These are phyloP conservation scores for Przewalskia tangutica DNA, from an alignment of 257 asterid genomes.

Conservation along the genomic window DNA sequence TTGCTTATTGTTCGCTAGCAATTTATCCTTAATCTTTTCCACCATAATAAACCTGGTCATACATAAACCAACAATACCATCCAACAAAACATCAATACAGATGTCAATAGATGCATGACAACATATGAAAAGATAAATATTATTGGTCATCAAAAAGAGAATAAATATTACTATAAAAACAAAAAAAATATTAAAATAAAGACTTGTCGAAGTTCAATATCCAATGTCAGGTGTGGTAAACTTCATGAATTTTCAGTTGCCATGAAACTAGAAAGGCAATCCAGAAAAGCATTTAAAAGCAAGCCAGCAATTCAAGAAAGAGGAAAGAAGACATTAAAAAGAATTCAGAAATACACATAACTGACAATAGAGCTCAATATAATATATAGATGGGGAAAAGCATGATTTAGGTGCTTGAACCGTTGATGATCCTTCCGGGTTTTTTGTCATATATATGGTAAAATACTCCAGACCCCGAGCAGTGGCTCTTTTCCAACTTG, in stretches of 20 bases:
- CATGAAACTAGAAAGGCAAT: neutral
- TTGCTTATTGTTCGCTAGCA: slow-evolving; percentile 77
- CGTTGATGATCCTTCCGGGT: neutral
- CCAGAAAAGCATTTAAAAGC: neutral
- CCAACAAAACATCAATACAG: neutral
- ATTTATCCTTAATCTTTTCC: slow-evolving; percentile 83
- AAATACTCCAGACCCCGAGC: neutral
- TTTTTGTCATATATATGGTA: neutral
- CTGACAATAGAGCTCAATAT: neutral
- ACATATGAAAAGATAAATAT: neutral
- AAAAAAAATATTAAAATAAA: neutral
- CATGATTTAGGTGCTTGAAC: neutral
- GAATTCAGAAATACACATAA: neutral
- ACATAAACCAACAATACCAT: neutral
- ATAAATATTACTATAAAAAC: neutral
- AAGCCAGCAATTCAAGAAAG: neutral
- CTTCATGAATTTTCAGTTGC: neutral
- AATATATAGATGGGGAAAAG: neutral
- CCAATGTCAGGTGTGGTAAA: neutral
- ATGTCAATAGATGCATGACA: neutral
- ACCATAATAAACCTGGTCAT: slow-evolving; percentile 69
- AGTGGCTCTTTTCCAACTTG: neutral
- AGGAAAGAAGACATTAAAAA: neutral
- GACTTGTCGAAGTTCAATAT: neutral
- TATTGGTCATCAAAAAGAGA: neutral